phyloP scores from a whole-genome alignment of 176 grass and related monocot genomes.

The Thalia dealbata region DNA sequence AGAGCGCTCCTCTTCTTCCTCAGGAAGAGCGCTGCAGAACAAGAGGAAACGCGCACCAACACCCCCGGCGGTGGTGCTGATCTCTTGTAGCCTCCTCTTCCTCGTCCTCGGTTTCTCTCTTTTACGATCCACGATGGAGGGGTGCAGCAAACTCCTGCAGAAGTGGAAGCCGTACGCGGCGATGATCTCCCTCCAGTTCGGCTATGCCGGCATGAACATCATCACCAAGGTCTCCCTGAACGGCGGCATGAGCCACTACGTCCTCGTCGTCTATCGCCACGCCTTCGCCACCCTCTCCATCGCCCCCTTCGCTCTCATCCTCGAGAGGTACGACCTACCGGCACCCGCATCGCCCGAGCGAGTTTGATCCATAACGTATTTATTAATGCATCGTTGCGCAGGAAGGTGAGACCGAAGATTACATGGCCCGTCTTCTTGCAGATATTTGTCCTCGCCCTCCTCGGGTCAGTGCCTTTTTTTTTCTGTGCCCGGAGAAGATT shows the following conservation, averaged over 20 bases:
- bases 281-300: conserved; percentile 98
- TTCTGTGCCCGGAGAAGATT: background rate
- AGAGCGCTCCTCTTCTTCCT: background rate
- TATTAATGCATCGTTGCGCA: background rate
- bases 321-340: conserved; percentile 64
- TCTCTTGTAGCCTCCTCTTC: background rate
- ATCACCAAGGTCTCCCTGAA: conserved; percentile 99
- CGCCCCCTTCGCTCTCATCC: conserved; percentile 80
- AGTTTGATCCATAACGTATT: too few relatives aligned
- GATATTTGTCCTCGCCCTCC: conserved; percentile 76
- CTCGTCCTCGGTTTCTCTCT: background rate
- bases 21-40: background rate
- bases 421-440: conserved; percentile 44
- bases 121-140: conserved; percentile 7
- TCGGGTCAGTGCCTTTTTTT: conserved; percentile 76
- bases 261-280: conserved; percentile 94
- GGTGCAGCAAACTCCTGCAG: conserved; percentile 45
- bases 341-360: too few relatives aligned
- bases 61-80: too few relatives aligned
- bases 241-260: conserved; percentile 97
- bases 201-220: conserved; percentile 98
- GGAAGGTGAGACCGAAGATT: conserved; percentile 63
- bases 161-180: conserved; percentile 84
- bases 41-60: background rate
- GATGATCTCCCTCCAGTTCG: conserved; percentile 97